phyloP scores from a whole-genome alignment of 129 eudicot species.

The Chrysanthemum lavandulifolium region DNA sequence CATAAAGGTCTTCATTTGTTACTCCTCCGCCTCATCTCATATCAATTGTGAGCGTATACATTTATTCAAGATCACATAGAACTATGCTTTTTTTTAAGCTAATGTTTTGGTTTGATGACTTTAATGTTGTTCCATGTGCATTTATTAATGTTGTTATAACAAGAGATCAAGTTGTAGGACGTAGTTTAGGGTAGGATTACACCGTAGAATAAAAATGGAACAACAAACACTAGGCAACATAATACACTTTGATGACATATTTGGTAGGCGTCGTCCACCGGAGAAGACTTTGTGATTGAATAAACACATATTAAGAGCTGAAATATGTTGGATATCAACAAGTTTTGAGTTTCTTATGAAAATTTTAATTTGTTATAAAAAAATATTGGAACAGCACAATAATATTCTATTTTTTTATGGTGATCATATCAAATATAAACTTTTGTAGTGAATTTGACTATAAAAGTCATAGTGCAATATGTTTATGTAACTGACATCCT shows the following conservation, averaged over 20 bases:
- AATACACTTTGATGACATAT: constrained; percentile 22
- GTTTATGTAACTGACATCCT: too few relatives aligned
- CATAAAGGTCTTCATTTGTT: too few relatives aligned
- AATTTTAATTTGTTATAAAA: neutral
- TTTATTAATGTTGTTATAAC: too few relatives aligned
- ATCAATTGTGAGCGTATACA: too few relatives aligned
- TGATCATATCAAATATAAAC: neutral
- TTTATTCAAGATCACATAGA: too few relatives aligned
- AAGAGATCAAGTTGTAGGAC: constrained; percentile 28
- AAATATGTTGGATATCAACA: constrained; percentile 9
- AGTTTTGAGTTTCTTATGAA: neutral
- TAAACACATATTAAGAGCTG: constrained; percentile 13
- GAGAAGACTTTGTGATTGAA: constrained; percentile 25
- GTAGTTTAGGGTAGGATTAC: constrained; percentile 28
- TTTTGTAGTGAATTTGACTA: too few relatives aligned
- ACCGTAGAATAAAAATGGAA: constrained; percentile 16
- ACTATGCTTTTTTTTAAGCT: too few relatives aligned
- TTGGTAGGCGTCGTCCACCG: constrained; percentile 4
- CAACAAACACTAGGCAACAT: constrained; percentile 13
- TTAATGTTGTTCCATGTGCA: too few relatives aligned
- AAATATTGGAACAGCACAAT: neutral
- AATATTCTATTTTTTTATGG: neutral
- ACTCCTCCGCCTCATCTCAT: too few relatives aligned
- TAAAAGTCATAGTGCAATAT: too few relatives aligned
- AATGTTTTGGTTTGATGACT: too few relatives aligned